phyloP scores from a whole-genome alignment of 768 basidiomycete genomes.

The Suillus discolor region DNA sequence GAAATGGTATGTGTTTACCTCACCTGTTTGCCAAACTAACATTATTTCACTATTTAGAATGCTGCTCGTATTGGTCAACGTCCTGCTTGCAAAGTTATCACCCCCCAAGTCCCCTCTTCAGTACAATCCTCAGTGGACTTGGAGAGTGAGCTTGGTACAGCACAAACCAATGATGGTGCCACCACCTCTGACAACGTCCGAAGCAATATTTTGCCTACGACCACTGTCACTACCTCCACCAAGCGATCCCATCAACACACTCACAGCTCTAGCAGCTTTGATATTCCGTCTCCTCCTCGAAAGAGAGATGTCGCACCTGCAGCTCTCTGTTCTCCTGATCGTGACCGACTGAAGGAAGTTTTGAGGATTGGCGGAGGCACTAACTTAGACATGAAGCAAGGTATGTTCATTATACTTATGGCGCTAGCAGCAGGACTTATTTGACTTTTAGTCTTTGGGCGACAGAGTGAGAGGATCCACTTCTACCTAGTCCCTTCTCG shows the following conservation, averaged over 20 bases:
- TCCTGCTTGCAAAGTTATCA: constrained; percentile 3
- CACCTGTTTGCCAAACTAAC: not conserved
- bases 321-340: constrained; percentile 2
- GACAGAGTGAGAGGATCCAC: not conserved
- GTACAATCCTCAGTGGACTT: not conserved
- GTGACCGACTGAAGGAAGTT: constrained; percentile 4
- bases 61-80: not conserved
- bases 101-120: not conserved
- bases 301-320: not conserved
- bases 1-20: not conserved
- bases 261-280: constrained; percentile 1
- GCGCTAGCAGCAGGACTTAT: not conserved
- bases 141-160: not conserved
- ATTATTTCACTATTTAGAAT: not conserved
- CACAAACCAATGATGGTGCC: not conserved
- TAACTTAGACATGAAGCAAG: constrained; percentile 7
- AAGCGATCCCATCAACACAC: constrained; percentile 6
- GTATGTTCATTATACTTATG: not conserved
- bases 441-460: not conserved
- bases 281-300: not conserved
- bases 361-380: constrained; percentile 4
- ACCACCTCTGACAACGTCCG: constrained; percentile 1
- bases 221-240: not conserved
- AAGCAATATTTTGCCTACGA: not conserved
- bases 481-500: not conserved